Conservation (phyloP, 169 alveolate genomes). For the Eimeria tenella region DNA sequence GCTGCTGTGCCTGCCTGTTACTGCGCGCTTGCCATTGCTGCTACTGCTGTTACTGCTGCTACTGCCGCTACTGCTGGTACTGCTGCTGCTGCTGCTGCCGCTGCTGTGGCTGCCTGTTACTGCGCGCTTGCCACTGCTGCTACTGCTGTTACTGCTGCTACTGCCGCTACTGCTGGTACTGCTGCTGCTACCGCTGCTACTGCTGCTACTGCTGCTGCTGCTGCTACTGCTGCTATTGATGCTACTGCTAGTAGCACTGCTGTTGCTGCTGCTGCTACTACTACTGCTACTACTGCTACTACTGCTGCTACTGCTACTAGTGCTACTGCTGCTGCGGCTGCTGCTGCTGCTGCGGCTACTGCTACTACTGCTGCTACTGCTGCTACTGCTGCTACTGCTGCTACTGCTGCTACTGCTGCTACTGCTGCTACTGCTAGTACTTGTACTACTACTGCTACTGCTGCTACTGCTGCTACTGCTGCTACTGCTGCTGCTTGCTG, state of each 20-base stretch:
- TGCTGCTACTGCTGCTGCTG: neutral
- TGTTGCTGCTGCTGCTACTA: too few relatives aligned
- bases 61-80: neutral
- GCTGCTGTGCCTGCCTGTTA: too few relatives aligned
- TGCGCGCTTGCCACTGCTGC: neutral
- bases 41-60: neutral
- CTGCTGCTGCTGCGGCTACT: neutral
- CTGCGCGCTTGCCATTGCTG: too few relatives aligned
- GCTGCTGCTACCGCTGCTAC: neutral
- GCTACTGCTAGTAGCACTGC: neutral
- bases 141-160: slow-evolving; percentile 2
- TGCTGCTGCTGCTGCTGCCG: neutral
- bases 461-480: neutral
- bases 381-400: too few relatives aligned
- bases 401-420: neutral
- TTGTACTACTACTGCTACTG: neutral
- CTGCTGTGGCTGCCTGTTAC: neutral
- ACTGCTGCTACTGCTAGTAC: neutral
- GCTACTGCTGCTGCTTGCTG: slow-evolving; percentile 38
- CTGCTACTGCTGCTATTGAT: neutral
- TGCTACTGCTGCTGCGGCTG: too few relatives aligned
- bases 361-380: neutral
- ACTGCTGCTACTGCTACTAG: too few relatives aligned
- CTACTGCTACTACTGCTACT: neutral
- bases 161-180: neutral